These are phyloP conservation scores for Sarocladium kiliense DNA, from an alignment of 2,329 filamentous ascomycete genomes.

Conservation along the genomic window DNA sequence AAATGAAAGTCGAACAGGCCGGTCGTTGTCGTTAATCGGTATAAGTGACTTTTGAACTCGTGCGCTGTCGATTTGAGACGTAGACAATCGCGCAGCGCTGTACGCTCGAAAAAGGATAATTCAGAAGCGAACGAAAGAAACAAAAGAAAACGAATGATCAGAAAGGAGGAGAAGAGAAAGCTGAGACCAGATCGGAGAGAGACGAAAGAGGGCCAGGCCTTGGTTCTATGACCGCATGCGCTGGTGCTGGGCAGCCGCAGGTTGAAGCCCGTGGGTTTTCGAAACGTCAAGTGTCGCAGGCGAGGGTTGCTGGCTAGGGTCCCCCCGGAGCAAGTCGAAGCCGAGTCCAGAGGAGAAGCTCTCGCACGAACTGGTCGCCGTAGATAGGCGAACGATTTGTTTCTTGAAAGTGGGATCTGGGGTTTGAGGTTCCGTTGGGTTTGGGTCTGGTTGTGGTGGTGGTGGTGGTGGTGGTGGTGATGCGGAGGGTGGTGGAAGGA, in stretches of 20 bases:
- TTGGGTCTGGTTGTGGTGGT: neutral
- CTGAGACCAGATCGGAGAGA: neutral
- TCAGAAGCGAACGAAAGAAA: neutral
- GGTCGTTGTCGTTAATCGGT: neutral
- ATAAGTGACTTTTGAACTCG: neutral
- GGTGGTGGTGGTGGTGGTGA: neutral
- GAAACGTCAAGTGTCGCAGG: constrained; percentile 8
- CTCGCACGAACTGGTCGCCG: neutral
- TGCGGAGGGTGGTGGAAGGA: neutral
- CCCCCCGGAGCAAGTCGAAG: neutral
- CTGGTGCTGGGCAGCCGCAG: constrained; percentile 5
- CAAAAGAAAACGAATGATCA: neutral
- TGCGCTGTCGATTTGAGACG: too few species aligned
- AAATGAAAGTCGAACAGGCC: too few species aligned
- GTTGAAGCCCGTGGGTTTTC: neutral
- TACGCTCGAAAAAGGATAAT: neutral
- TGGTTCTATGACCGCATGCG: constrained; percentile 9
- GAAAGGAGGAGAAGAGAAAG: neutral
- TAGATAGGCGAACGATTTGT: constrained; percentile 6
- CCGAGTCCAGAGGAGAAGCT: neutral
- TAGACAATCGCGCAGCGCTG: neutral
- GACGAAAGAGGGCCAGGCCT: neutral
- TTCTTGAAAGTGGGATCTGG: neutral
- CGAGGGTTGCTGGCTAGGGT: neutral
- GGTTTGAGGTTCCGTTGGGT: neutral